Base-by-base conservation (phyloP, 1,284 basidiomycete species). In the Trichosporon ovoides region DNA sequence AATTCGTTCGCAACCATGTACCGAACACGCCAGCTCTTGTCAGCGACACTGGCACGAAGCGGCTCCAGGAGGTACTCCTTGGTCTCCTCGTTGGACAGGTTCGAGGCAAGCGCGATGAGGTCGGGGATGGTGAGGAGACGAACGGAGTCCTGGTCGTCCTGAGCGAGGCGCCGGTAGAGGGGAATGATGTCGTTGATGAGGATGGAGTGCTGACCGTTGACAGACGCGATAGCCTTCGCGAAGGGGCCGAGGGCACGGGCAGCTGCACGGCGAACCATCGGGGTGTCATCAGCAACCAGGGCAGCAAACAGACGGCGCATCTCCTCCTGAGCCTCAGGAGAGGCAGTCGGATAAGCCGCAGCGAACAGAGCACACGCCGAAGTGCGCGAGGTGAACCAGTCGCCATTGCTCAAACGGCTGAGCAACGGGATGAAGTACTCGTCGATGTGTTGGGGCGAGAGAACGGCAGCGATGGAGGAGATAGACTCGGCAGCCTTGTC, bases 1-100 rank as follows among this genome's bases (percentile, higher is more conserved):
- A 98, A 98, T 78, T 98, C 91, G 68, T 87, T 94, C 6, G 95
- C 96, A 16, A 94, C 92, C 95, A 98, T 98, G 79, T 98, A 99
- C 69, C 96, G 84, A 53, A 99, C 96, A 68, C 96, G 83, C 96
- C 96, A 99, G 76, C 92, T 95, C 82, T 97, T 97, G 78, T 99
- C 96, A 24, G 86, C 82, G 55, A 96, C 88, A 67, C 87, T 88
- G 66, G 88, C 83, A 71, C 90, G 85, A 76, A 98, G 89, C 71
- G 91, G 87, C 64, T 89, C 87, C 61, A 96, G 80, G 12, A 98
- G 80, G 66, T 97, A 88, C 63, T 90, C 89, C 77, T 95, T 95
- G 54, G 93, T 87, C 78, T 98, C 94, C 18, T 86, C 81, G 31
- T 91, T 86, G 31, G 86, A 82, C 61, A 99, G 84, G 62, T 87